Evolutionary conservation across 1,139 yeast species (phyloP).

Genomic region (Hyphopichia khmerensis): DNA sequence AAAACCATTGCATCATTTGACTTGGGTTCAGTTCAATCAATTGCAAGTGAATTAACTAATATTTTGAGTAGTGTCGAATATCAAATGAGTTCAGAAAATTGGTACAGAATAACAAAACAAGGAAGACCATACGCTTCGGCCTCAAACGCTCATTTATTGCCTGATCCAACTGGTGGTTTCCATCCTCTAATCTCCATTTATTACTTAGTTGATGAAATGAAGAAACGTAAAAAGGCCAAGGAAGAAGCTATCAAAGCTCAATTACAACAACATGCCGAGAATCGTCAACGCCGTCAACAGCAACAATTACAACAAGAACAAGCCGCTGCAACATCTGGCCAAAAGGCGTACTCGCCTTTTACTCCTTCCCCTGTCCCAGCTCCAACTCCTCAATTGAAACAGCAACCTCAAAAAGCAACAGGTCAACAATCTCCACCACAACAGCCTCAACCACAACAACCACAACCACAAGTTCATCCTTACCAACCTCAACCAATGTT

Average conservation of each 20-base stretch:
- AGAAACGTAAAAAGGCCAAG: constrained; percentile 64
- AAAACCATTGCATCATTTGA: constrained; percentile 78
- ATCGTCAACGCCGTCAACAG: constrained; percentile 15
- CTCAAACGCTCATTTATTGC: constrained; percentile 39
- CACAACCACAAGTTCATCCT: constrained; percentile 3
- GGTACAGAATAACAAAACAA: constrained; percentile 52
- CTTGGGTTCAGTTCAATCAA: constrained; percentile 65
- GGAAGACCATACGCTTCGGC: constrained; percentile 45
- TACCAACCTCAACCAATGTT: constrained; percentile 6
- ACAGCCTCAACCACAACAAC: constrained; percentile 4
- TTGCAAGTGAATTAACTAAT: constrained; percentile 55
- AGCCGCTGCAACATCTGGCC: constrained; percentile 12
- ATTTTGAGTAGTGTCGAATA: constrained; percentile 70
- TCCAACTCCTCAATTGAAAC: neutral
- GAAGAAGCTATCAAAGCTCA: constrained; percentile 39
- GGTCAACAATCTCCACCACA: neutral
- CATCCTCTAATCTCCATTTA: constrained; percentile 90
- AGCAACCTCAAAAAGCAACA: constrained; percentile 10
- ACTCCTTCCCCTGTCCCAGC: neutral
- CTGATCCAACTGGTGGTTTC: constrained; percentile 86
- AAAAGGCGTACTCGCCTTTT: too few species aligned
- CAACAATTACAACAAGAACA: constrained; percentile 10
- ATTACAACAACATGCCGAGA: constrained; percentile 22
- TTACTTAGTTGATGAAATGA: constrained; percentile 81
- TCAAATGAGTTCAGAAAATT: constrained; percentile 59